Conservation (phyloP, 2,329 filamentous ascomycete genomes). For the Cercospora berteroae region DNA sequence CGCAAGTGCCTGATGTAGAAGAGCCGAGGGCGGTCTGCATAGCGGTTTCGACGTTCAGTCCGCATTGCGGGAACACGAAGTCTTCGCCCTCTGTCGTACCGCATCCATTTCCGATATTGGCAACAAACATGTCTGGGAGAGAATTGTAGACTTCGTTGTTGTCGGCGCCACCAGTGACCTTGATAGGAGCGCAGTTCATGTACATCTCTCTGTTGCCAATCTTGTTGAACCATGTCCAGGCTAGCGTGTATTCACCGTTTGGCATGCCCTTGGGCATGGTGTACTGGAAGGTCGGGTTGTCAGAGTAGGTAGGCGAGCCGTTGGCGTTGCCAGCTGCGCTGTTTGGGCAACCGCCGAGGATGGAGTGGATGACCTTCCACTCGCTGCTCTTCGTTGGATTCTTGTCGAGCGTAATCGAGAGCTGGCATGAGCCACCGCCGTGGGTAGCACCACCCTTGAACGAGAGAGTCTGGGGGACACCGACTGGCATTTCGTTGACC, state of each 20-base stretch:
- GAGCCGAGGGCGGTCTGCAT: conserved; percentile 19
- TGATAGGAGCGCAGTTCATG: conserved; percentile 86
- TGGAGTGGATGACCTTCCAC: conserved; percentile 88
- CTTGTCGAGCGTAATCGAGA: conserved; percentile 75
- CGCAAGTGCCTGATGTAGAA: neutral
- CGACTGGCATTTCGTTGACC: conserved; percentile 63
- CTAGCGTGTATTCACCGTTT: conserved; percentile 72
- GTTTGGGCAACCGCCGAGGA: conserved; percentile 79
- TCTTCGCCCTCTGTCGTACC: conserved; percentile 53
- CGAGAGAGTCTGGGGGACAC: conserved; percentile 59
- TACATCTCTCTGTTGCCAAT: conserved; percentile 92
- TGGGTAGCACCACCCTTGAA: conserved; percentile 77
- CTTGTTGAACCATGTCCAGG: conserved; percentile 94
- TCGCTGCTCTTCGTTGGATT: conserved; percentile 65
- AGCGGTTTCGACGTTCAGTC: conserved; percentile 35
- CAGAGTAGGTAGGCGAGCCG: conserved; percentile 18
- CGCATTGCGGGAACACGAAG: conserved; percentile 62
- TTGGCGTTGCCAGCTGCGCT: conserved; percentile 41
- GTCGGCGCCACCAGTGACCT: conserved; percentile 53
- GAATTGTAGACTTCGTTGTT: conserved; percentile 52
- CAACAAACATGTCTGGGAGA: conserved; percentile 68
- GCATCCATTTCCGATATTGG: conserved; percentile 58
- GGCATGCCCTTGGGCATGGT: conserved; percentile 70
- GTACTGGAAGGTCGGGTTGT: conserved; percentile 62
- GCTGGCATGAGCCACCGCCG: conserved; percentile 86